Evolutionary conservation across 1,284 basidiomycete genomes (phyloP), one percentile per base, ranked within the genome.

Genomic region (Austroboletus olivaceoglutinosus): DNA sequence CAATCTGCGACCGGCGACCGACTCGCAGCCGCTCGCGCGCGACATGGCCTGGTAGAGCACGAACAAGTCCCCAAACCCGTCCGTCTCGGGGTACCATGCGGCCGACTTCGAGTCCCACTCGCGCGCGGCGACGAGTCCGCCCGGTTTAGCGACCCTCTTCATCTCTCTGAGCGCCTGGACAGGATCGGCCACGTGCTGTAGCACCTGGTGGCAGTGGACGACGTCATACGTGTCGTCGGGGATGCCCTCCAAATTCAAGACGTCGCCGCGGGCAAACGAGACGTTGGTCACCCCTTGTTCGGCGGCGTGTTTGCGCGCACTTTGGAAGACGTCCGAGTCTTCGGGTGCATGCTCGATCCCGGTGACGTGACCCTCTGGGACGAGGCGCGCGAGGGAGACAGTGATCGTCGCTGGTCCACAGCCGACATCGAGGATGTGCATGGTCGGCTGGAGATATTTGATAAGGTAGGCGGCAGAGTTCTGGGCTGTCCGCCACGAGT

Each of bases 321-420:
- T 50, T 13, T 62, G 58, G 41, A 64, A 25, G 23, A 62, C 36
- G 2, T 43, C 37, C 23, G 42, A 38, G 34, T 53, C 50, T 2
- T 11, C 15, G 59, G 31, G 55, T 36, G 13, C 59, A 36, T 60
- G 50, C 38, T 78, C 76, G 45, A 77, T 48, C 1, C 73, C 76
- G 12, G 67, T 70, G 46, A 76, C 68, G n/a, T 69, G 64, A 0
- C 75, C 76, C 22, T 71, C 46, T 2, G 73, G 70, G 25, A 74
- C 70, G 50, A 68, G 67, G 0, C 50, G 52, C 6, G 76, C 75
- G 18, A 78, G 59, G 52, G 73, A 73, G 38, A 59, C 54, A 2
- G 72, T 74, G 57, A 77, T 77, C 13, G 73, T 75, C 0, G 75
- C 76, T 0, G 75, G 76, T 0, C 76, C 75, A 48, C 73, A 78